A percentile compares a stretch with the other conserved stretches of the same genome.
Conservation (phyloP, 2,329 filamentous ascomycete genomes). For the Thelonectria blattea region DNA sequence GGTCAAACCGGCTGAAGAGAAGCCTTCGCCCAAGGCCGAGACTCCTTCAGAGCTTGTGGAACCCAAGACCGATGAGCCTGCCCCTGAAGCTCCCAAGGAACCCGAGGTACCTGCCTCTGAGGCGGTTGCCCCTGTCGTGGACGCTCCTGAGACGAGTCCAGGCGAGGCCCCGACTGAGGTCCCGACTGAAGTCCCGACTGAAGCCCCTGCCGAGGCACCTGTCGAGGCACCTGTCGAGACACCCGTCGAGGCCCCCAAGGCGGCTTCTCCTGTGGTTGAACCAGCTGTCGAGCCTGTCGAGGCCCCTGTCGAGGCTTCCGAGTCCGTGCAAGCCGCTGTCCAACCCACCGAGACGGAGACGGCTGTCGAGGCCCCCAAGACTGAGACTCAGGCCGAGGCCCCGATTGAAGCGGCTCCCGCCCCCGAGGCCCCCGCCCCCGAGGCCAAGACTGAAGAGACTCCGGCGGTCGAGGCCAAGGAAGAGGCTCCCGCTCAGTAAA, state of each 20-base stretch:
- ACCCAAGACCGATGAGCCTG: slow-evolving; percentile 20
- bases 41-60: not conserved
- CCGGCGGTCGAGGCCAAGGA: no score
- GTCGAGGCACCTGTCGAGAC: not conserved
- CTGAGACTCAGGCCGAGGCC: no score
- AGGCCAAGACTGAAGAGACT: no score
- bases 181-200: not conserved
- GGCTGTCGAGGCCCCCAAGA: no score
- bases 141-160: no score
- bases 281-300: not conserved
- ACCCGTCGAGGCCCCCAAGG: not conserved
- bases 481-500: not conserved
- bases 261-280: not conserved
- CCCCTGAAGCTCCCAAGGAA: slow-evolving; percentile 17
- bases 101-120: not conserved
- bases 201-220: no score
- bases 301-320: not conserved
- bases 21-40: not conserved
- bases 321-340: not conserved
- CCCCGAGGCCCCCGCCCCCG: no score
- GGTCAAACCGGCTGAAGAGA: not conserved
- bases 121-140: not conserved
- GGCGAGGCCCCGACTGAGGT: not conserved
- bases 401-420: no score
- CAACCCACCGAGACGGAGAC: no score